Evolutionary conservation across 495 filamentous ascomycete species (phyloP).

Genomic region (Neurospora sp.): DNA sequence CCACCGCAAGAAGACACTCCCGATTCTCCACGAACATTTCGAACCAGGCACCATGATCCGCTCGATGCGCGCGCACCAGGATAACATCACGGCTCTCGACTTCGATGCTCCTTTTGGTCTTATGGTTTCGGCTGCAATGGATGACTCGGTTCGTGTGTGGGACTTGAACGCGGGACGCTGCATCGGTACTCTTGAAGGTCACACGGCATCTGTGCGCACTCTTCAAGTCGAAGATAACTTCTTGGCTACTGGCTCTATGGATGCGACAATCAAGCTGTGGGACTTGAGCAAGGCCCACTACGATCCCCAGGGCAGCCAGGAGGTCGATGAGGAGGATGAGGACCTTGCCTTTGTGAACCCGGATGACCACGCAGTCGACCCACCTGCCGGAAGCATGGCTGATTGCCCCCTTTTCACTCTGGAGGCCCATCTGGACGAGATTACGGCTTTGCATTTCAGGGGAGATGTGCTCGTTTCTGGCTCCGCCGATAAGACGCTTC

Average conservation of each 20-base stretch:
- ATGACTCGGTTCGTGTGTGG: constrained; percentile 97
- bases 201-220: constrained; percentile 86
- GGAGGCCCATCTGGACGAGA: constrained; percentile 84
- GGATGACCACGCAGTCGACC: constrained; percentile 50
- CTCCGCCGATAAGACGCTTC: constrained; percentile 90
- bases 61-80: constrained; percentile 78
- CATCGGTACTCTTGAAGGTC: constrained; percentile 81
- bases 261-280: constrained; percentile 92
- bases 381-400: constrained; percentile 61
- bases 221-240: constrained; percentile 95
- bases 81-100: constrained; percentile 82
- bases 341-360: constrained; percentile 49
- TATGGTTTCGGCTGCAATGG: constrained; percentile 87
- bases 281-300: constrained; percentile 60
- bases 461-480: constrained; percentile 87
- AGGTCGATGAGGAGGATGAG: constrained; percentile 53
- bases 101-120: constrained; percentile 95
- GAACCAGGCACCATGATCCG: constrained; percentile 82
- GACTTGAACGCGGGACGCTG: constrained; percentile 89
- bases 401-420: constrained; percentile 84
- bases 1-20: constrained; percentile 69
- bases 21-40: constrained; percentile 92
- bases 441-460: constrained; percentile 85
- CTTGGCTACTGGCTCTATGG: constrained; percentile 89
- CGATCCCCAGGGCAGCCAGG: constrained; percentile 51